Evolutionary conservation across 140 eudicot species (phyloP).

Genomic region (Stevia rebaudiana): DNA sequence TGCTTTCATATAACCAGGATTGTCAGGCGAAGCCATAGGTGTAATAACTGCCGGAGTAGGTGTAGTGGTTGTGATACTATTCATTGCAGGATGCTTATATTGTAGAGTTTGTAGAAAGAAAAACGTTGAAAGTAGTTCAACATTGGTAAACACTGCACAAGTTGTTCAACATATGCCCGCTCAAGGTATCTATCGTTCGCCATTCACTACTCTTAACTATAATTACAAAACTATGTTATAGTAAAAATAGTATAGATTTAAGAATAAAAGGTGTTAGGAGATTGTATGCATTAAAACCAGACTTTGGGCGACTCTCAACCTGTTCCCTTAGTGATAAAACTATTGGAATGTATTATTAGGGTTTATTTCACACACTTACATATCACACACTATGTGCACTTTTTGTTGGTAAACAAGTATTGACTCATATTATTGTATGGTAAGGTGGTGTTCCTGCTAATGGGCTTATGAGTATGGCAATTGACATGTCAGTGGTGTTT

Average conservation of each 20-base stretch:
- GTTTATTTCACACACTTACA: not conserved
- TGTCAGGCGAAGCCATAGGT: slow-evolving; percentile 54
- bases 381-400: not conserved
- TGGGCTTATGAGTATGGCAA: not conserved
- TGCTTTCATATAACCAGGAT: slow-evolving; percentile 37
- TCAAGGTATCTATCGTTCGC: slow-evolving; percentile 25
- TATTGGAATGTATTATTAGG: too few species aligned
- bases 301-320: not conserved
- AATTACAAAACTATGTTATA: too few species aligned
- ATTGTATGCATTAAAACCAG: not conserved
- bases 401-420: not conserved
- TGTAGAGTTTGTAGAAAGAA: slow-evolving; percentile 37
- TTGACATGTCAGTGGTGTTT: not conserved
- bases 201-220: not conserved
- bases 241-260: too few species aligned
- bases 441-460: not conserved
- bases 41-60: slow-evolving; percentile 40
- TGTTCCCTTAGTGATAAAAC: too few species aligned
- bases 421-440: not conserved
- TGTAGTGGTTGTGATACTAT: slow-evolving; percentile 38
- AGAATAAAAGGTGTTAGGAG: too few species aligned
- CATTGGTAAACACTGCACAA: slow-evolving; percentile 34
- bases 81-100: slow-evolving; percentile 42
- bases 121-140: slow-evolving; percentile 11
- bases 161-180: slow-evolving; percentile 42